Evolutionary conservation across 2,329 filamentous ascomycete genomes (phyloP), one percentile per base, ranked within the genome.

Genomic region (Curvularia sp.): DNA sequence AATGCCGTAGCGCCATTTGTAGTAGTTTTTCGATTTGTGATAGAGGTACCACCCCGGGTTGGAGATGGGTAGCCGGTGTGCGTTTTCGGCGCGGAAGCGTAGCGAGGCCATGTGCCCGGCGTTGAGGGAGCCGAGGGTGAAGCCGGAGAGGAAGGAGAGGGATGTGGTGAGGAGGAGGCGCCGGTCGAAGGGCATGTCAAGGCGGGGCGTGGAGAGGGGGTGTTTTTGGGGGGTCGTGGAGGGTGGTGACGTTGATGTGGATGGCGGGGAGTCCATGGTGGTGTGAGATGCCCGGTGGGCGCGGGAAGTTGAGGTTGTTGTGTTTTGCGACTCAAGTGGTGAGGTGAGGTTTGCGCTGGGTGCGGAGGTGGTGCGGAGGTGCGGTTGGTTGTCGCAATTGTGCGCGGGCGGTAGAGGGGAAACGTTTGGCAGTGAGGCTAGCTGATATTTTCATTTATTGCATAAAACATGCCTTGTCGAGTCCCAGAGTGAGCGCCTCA

Each of bases 11-110:
- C 90, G 84, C 69, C 91, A 88, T 51, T 90, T 85, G 70, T 92
- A 88, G 80, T 99, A 98, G 78, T 97, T 98, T 79, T 98, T 98
- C 75, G 88, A 92, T 80, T 97, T 97, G 82, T 98, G 94, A 78
- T 99, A 99, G n/a, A 98, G 86, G 75, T 94, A 99, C 95, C 95
- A 99, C 18, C 93, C 94, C 2, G 88, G 87, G 26, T 91, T 88
- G 1, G 89, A 89, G 3, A 86, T 88, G 20, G 95, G 95, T 62
- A 97, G 87, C 65, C 94, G 91, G 82, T 99, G 95, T 0, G 95
- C 93, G 74, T 99, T 96, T 79, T 99, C 95, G 60, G 95, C 95
- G 55, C 94, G 89, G 81, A 97, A 99, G 39, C 90, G 89, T 57
- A 96, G 83, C 51, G 90, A 89, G 0, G 91, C 86, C 74, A 85